phyloP scores from a whole-genome alignment of 495 filamentous ascomycete genomes.

The Clavariopsis aquatica region DNA sequence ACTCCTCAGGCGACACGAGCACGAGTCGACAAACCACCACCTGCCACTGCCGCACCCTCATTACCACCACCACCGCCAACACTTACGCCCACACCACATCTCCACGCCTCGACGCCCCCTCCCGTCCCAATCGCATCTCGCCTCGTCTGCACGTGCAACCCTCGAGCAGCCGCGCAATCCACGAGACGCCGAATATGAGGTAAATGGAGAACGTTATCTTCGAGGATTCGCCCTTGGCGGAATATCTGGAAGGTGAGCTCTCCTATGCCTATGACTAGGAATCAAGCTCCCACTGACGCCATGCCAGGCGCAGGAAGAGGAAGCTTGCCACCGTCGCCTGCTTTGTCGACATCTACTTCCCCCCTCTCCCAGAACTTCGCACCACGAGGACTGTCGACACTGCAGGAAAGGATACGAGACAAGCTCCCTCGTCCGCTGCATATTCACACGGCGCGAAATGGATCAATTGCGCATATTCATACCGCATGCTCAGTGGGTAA shows the following conservation, averaged over 20 bases:
- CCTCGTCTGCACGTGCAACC: slow-evolving; percentile 2
- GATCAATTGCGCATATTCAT: slow-evolving; percentile 56
- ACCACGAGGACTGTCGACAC: slow-evolving; percentile 68
- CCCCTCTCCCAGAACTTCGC: slow-evolving; percentile 56
- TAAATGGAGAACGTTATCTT: slow-evolving; percentile 90
- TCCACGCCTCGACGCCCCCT: neutral
- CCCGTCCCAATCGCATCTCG: slow-evolving; percentile 2
- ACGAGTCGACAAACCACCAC: neutral
- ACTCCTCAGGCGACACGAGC: neutral
- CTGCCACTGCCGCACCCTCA: neutral
- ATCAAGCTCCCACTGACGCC: slow-evolving; percentile 13
- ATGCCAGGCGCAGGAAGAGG: slow-evolving; percentile 33
- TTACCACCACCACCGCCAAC: neutral
- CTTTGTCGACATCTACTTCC: neutral
- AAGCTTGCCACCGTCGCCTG: slow-evolving; percentile 18
- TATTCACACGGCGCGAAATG: slow-evolving; percentile 55
- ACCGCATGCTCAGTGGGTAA: slow-evolving; percentile 59
- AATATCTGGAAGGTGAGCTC: slow-evolving; percentile 81
- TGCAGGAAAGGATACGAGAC: slow-evolving; percentile 66
- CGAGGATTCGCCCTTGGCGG: slow-evolving; percentile 86
- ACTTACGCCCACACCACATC: neutral
- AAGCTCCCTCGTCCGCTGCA: slow-evolving; percentile 64
- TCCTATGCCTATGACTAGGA: neutral
- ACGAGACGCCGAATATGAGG: slow-evolving; percentile 26
- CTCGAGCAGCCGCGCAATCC: slow-evolving; percentile 5